A percentile compares a stretch with the other conserved stretches of the same genome.
Conservation (phyloP, 2,329 filamentous ascomycete genomes). For the Colletotrichum sp. region DNA sequence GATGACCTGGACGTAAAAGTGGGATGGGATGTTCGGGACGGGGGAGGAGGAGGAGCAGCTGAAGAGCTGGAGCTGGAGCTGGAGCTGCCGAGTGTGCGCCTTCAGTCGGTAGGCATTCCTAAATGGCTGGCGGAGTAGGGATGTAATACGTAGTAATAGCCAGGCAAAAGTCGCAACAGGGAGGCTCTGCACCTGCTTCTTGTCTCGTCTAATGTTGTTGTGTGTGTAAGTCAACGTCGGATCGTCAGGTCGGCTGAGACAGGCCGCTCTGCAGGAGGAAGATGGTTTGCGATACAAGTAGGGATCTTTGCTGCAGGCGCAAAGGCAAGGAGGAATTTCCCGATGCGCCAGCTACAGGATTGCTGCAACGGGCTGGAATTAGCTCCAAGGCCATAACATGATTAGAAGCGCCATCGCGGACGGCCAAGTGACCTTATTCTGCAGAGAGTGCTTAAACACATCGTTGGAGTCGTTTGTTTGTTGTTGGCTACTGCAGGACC, state of each 20-base stretch:
- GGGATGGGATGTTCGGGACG: neutral
- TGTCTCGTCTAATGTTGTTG: neutral
- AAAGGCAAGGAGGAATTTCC: neutral
- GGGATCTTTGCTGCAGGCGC: neutral
- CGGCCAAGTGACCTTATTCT: neutral
- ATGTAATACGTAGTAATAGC: neutral
- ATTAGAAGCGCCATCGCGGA: neutral
- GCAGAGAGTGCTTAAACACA: neutral
- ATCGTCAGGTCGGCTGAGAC: constrained; percentile 2
- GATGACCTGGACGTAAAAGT: neutral
- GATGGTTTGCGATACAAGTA: neutral
- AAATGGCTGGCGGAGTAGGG: neutral
- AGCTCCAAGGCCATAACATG: neutral
- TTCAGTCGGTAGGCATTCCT: neutral
- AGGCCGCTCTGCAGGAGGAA: neutral
- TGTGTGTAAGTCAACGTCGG: constrained; percentile 1
- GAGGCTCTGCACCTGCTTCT: neutral
- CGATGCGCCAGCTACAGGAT: neutral
- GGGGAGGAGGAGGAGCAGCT: neutral
- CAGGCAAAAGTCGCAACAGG: neutral
- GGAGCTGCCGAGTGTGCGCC: neutral
- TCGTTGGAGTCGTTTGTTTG: neutral
- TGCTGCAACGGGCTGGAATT: neutral
- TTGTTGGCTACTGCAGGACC: neutral
- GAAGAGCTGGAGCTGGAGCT: neutral